These are phyloP conservation scores for Arthroderma uncinatum DNA, from an alignment of 2,329 filamentous ascomycete genomes.

Conservation along the genomic window DNA sequence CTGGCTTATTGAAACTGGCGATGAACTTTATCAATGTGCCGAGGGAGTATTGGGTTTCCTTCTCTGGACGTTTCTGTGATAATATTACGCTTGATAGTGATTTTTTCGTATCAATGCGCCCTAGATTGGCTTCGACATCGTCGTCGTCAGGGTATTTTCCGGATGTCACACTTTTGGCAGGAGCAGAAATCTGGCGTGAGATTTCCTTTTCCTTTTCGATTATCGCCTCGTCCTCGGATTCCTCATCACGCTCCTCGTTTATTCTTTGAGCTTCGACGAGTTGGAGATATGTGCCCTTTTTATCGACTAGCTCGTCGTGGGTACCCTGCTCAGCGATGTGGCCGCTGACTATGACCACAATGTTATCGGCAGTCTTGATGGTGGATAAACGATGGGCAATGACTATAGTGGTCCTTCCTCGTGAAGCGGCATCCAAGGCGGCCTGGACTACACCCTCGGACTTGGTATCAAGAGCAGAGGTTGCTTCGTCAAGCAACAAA, in stretches of 20 bases:
- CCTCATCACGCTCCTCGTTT: slow-evolving; percentile 40
- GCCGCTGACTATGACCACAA: slow-evolving; percentile 81
- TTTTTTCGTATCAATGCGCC: slow-evolving; percentile 40
- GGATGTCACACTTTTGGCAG: slow-evolving; percentile 13
- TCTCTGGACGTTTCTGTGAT: slow-evolving; percentile 43
- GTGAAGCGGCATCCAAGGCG: slow-evolving; percentile 72
- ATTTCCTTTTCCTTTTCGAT: slow-evolving; percentile 19
- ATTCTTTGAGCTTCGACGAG: slow-evolving; percentile 85
- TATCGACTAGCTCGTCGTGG: slow-evolving; percentile 65
- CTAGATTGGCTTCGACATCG: slow-evolving; percentile 24
- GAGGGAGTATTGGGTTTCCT: slow-evolving; percentile 51
- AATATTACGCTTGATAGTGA: slow-evolving; percentile 61
- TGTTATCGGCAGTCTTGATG: slow-evolving; percentile 88
- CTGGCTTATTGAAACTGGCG: slow-evolving; percentile 63
- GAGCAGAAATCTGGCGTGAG: slow-evolving; percentile 8
- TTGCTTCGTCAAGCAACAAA: slow-evolving; percentile 87
- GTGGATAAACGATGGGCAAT: slow-evolving; percentile 94
- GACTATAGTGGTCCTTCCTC: slow-evolving; percentile 84
- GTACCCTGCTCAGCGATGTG: slow-evolving; percentile 86
- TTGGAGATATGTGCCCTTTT: slow-evolving; percentile 63
- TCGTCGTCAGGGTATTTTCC: slow-evolving; percentile 23
- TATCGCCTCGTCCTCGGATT: slow-evolving; percentile 22
- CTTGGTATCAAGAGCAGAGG: slow-evolving; percentile 84
- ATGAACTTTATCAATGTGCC: slow-evolving; percentile 71
- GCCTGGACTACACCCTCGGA: slow-evolving; percentile 91